Conservation (phyloP, 2,329 filamentous ascomycete species). For the Stemphylium beticola region DNA sequence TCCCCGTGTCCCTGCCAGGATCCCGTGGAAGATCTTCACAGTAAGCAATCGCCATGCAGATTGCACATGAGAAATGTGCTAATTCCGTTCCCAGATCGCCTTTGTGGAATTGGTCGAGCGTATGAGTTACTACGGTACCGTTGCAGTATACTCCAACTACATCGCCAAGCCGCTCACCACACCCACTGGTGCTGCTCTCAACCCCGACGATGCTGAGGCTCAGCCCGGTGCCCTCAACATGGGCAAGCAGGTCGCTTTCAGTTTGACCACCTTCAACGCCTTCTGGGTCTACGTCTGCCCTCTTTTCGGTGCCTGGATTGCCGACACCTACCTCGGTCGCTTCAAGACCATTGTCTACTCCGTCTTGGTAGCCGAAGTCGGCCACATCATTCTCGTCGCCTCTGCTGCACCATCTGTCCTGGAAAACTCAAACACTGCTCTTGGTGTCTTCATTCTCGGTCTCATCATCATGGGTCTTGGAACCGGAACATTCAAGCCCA, state of each 20-base stretch:
- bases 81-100: constrained; percentile 31
- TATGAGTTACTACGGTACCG: constrained; percentile 49
- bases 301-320: constrained; percentile 63
- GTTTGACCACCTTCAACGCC: constrained; percentile 60
- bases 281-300: constrained; percentile 66
- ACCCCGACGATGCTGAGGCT: constrained; percentile 37
- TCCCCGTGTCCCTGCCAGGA: constrained; percentile 41
- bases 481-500: constrained; percentile 73
- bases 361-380: constrained; percentile 64
- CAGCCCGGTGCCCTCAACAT: constrained; percentile 61
- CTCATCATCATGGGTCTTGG: constrained; percentile 70
- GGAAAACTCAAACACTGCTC: constrained; percentile 54
- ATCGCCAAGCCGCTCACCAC: constrained; percentile 40
- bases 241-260: constrained; percentile 61
- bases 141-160: constrained; percentile 49
- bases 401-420: constrained; percentile 62
- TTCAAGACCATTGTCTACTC: constrained; percentile 66
- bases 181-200: constrained; percentile 36
- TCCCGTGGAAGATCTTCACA: constrained; percentile 42
- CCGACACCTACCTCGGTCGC: constrained; percentile 66
- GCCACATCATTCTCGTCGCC: constrained; percentile 61
- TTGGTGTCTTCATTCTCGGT: constrained; percentile 63
- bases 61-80: constrained; percentile 1
- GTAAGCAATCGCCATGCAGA: constrained; percentile 2
- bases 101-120: constrained; percentile 50